Conservation (phyloP, 179 eudicot genomes). For the Heliamphora pulchella region DNA sequence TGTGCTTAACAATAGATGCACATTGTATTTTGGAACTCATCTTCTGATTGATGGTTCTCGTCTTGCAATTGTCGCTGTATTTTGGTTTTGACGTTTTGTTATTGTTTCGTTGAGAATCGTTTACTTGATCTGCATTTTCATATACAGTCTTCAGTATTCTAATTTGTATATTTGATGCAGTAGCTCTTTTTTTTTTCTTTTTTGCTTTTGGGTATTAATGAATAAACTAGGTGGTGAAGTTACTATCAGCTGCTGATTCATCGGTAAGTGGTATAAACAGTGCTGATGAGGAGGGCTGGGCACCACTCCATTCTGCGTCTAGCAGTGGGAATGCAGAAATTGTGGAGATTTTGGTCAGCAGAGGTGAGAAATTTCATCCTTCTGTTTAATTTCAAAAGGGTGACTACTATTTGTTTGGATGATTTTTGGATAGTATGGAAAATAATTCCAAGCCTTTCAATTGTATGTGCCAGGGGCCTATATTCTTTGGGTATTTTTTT, state of each 20-base stretch:
- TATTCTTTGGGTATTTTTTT: too few relatives aligned
- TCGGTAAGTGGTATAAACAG: constrained; percentile 50
- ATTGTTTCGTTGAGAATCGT: background rate
- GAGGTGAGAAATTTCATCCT: constrained; percentile 35
- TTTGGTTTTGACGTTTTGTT: background rate
- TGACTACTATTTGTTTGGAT: background rate
- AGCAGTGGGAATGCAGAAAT: constrained; percentile 77
- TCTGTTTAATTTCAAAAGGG: background rate
- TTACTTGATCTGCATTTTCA: background rate
- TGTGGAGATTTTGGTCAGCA: constrained; percentile 45
- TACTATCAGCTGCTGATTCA: constrained; percentile 56
- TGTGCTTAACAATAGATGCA: too few relatives aligned
- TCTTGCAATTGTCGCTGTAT: background rate
- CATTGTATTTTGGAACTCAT: background rate
- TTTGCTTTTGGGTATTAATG: background rate
- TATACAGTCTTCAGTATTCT: background rate
- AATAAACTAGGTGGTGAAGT: constrained; percentile 47
- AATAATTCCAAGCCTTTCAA: background rate
- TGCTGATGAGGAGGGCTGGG: constrained; percentile 93
- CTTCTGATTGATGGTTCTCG: background rate
- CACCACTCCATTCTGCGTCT: constrained; percentile 86
- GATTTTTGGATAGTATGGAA: background rate
- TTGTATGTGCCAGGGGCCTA: background rate
- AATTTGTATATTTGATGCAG: background rate
- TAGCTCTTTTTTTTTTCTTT: background rate